Conservation (phyloP, 1,139 yeast genomes). For the Geotrichum citri-aurantii region DNA sequence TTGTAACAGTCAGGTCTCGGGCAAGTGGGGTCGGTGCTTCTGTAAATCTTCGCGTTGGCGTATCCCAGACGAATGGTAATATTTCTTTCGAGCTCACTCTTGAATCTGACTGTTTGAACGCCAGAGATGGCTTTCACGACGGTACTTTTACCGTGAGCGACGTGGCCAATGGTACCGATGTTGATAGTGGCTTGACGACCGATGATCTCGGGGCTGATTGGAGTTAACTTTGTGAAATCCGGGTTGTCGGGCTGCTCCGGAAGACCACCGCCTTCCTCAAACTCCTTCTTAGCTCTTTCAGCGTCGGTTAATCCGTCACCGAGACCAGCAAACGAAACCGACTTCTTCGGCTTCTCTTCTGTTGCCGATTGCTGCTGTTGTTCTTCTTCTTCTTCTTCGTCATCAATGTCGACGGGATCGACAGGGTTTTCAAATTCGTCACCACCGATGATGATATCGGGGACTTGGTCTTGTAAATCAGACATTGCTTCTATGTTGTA, state of each 20-base stretch:
- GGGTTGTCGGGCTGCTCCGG: conserved; percentile 94
- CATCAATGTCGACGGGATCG: conserved; percentile 36
- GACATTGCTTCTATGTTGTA: conserved; percentile 22
- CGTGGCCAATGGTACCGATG: conserved; percentile 99
- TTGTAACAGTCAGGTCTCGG: conserved; percentile 94
- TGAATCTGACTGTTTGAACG: conserved; percentile 97
- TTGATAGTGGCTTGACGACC: conserved; percentile 98
- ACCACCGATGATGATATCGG: conserved; percentile 81
- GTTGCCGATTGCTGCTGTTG: conserved; percentile 29
- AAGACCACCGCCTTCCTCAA: conserved; percentile 96
- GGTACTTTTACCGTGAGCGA: conserved; percentile 98
- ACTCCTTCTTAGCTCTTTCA: conserved; percentile 75
- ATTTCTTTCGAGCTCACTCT: conserved; percentile 97
- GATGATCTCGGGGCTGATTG: conserved; percentile 89
- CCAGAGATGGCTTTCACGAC: conserved; percentile 99
- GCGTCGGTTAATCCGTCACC: conserved; percentile 53
- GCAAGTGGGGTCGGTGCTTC: conserved; percentile 79
- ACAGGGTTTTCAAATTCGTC: conserved; percentile 44
- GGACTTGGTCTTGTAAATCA: conserved; percentile 79
- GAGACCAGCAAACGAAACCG: conserved; percentile 76
- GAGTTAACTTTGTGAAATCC: conserved; percentile 71
- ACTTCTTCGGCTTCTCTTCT: conserved; percentile 48
- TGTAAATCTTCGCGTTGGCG: conserved; percentile 97
- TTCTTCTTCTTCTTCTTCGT: conserved; percentile 36
- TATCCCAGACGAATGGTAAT: conserved; percentile 97